Percentiles rank a stretch among this genome's conserved stretches.
Evolutionary conservation across 257 asterid species (phyloP).

Genomic region (Verbena officinalis): DNA sequence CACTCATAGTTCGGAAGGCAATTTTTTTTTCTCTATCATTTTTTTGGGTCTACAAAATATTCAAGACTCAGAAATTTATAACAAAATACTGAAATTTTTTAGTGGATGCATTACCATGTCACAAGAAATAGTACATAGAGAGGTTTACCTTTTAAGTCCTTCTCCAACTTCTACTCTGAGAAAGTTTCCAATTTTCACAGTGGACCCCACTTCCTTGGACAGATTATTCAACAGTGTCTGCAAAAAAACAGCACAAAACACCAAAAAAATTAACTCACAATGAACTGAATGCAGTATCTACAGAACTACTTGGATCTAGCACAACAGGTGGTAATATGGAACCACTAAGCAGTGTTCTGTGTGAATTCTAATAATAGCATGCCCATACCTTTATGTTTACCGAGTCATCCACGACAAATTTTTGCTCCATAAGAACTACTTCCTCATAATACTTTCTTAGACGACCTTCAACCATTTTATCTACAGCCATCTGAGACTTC

Average conservation of each 20-base stretch:
- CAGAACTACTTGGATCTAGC: not conserved
- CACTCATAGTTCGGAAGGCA: no score
- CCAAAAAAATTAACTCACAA: conserved; percentile 18
- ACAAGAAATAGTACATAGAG: conserved; percentile 4
- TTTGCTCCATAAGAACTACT: conserved; percentile 96
- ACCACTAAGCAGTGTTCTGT: not conserved
- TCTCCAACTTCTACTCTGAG: conserved; percentile 92
- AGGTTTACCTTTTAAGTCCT: conserved; percentile 76
- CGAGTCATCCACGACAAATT: conserved; percentile 76
- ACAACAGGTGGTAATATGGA: conserved; percentile 8
- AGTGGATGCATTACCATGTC: conserved; percentile 6
- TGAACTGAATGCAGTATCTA: conserved; percentile 17
- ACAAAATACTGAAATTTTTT: no score
- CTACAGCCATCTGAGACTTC: conserved; percentile 83
- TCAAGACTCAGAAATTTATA: no score
- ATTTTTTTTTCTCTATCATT: no score
- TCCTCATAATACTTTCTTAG: conserved; percentile 90
- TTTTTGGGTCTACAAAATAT: no score
- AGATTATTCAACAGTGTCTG: conserved; percentile 75
- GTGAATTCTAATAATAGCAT: not conserved
- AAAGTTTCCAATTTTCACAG: conserved; percentile 74
- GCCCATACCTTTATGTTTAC: conserved; percentile 62
- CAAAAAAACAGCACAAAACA: conserved; percentile 26
- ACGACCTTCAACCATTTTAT: conserved; percentile 95
- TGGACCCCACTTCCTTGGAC: conserved; percentile 83